Evolutionary conservation across 2,329 filamentous ascomycete genomes (phyloP), one percentile per base, ranked within the genome.

Genomic region (Fusarium beomiforme): DNA sequence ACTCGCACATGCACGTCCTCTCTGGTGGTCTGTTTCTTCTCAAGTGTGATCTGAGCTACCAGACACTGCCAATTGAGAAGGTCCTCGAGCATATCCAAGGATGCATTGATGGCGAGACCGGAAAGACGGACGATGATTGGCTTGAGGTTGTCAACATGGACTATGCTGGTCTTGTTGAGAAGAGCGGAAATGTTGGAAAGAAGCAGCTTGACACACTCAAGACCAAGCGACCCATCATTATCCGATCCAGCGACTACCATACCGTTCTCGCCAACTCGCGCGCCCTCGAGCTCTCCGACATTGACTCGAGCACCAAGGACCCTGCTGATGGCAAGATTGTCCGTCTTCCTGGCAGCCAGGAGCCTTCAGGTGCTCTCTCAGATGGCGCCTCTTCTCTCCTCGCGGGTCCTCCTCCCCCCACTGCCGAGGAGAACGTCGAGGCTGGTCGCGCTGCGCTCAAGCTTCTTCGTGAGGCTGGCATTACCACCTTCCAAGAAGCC

Each of bases 401-500:
- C 3, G 44, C 70, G 2, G 74, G 75, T 1, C 76, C 75, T 8
- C 61, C 71, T 16, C 49, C 62, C 8, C 68, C 76, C 0, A 67
- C 75, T 0, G 63, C 64, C 0, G 63, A 69, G 14, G 75, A 78
- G 39, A 70, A 76, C 56, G 36, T 72, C 13, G 37, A 70, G 12
- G 70, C 71, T 39, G 71, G 54, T 13, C 71, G 71, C 2, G 76
- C 76, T 14, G 76, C 76, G 1, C 70, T 78, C 23, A 76, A 74
- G 47, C 62, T 77, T 8, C 63, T 78, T 10, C 71, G 76, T 3
- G 76, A 78, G 50, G 72, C 73, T 6, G 75, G 75, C 2, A 71
- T 78, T 12, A 78, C 76, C 9, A 74, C 76, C 1, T 78, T 78
- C 46, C 76, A 78, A 24, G 76, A 78, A 3, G 76, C 76, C 17